phyloP scores from a whole-genome alignment of 2,329 filamentous ascomycete species.

The Achaetomium macrosporum region DNA sequence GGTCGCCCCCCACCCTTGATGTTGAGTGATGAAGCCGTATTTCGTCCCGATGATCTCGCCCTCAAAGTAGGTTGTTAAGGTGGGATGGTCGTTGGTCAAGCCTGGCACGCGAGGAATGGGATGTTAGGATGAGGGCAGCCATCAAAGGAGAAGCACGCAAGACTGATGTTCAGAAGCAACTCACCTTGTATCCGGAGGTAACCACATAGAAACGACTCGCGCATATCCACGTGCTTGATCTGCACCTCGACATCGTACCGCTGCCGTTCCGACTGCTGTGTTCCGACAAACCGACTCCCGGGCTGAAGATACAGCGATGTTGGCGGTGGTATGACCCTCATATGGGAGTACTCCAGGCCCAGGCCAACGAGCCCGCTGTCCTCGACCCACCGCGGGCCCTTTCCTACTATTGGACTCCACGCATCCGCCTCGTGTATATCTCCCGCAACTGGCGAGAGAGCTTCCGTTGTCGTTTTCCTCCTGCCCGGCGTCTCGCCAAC shows the following conservation, averaged over 20 bases:
- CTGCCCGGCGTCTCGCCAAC: background rate
- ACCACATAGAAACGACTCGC: constrained; percentile 88
- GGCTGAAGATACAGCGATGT: constrained; percentile 81
- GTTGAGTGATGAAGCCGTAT: constrained; percentile 87
- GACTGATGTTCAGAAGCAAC: constrained; percentile 14
- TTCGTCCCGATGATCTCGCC: constrained; percentile 95
- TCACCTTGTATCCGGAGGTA: constrained; percentile 92
- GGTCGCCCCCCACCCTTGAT: constrained; percentile 84
- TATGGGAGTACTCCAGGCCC: constrained; percentile 25
- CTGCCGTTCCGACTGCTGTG: constrained; percentile 87
- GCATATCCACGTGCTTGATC: constrained; percentile 92
- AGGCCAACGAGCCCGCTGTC: constrained; percentile 31
- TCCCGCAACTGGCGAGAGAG: constrained; percentile 13
- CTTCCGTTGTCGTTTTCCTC: constrained; percentile 8
- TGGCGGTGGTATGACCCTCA: constrained; percentile 63
- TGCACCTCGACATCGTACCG: constrained; percentile 95
- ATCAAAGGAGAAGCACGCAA: no score
- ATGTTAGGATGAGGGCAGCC: constrained; percentile 1
- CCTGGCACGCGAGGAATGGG: constrained; percentile 46
- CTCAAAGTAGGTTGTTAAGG: constrained; percentile 97
- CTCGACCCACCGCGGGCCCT: constrained; percentile 27
- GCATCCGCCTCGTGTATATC: constrained; percentile 35
- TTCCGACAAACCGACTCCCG: constrained; percentile 83
- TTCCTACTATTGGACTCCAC: constrained; percentile 28
- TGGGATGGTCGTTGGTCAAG: constrained; percentile 90